Percentiles rank a stretch among this genome's conserved stretches.
Conservation (phyloP, 2,329 filamentous ascomycete species). For the Penicillium sp. region DNA sequence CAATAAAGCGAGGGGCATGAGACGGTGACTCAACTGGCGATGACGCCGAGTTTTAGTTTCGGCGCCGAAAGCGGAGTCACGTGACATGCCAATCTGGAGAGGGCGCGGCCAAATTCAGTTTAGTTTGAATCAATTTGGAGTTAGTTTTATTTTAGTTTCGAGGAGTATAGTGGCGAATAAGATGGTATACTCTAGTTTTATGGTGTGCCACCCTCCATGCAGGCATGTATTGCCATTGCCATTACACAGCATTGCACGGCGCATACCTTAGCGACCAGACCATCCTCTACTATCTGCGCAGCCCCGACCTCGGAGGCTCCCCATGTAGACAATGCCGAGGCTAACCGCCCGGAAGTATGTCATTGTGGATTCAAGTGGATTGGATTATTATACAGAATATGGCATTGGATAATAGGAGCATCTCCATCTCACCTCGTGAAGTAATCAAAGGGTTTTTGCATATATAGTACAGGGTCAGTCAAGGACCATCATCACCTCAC, state of each 20-base stretch:
- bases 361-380: conserved; percentile 5
- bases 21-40: conserved; percentile 28
- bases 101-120: not conserved
- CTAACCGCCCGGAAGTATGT: conserved; percentile 17
- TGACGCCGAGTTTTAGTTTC: conserved; percentile 28
- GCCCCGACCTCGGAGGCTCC: conserved; percentile 22
- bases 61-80: conserved; percentile 33
- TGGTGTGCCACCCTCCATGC: too few relatives aligned
- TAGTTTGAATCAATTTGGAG: too few relatives aligned
- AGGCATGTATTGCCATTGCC: too few relatives aligned
- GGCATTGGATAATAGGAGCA: not conserved
- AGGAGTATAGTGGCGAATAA: too few relatives aligned
- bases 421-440: too few relatives aligned
- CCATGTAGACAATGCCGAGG: conserved; percentile 8
- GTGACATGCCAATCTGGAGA: conserved; percentile 11
- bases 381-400: conserved; percentile 13
- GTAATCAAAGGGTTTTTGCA: too few relatives aligned
- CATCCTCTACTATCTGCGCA: too few relatives aligned
- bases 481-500: conserved; percentile 21
- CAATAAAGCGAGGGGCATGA: conserved; percentile 26
- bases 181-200: too few relatives aligned
- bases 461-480: conserved; percentile 19
- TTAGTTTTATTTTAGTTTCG: not conserved
- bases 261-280: too few relatives aligned
- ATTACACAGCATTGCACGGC: too few relatives aligned